phyloP scores from a whole-genome alignment of 75 land plant genomes.

The Cupressus sempervirens region DNA sequence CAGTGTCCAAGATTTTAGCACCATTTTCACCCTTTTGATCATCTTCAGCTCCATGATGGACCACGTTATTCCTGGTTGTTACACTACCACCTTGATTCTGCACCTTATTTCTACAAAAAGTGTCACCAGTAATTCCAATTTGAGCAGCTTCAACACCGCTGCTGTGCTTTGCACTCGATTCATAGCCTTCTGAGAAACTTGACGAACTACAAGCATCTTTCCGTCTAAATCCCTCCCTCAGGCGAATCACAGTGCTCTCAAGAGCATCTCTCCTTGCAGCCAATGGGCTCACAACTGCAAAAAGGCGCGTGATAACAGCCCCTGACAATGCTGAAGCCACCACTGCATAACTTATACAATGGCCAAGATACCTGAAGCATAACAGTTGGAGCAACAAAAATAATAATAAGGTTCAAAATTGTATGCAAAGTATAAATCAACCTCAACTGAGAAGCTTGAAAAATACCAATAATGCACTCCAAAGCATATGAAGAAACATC shows the following conservation, averaged over 20 bases:
- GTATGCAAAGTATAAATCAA: neutral
- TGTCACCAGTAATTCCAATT: constrained; percentile 52
- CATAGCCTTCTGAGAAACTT: constrained; percentile 96
- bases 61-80: constrained; percentile 43
- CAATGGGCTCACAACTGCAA: constrained; percentile 64
- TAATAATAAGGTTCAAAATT: neutral
- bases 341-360: constrained; percentile 96
- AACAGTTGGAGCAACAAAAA: neutral
- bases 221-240: constrained; percentile 86
- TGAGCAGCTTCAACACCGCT: constrained; percentile 82
- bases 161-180: constrained; percentile 87
- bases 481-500: constrained; percentile 93
- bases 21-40: constrained; percentile 51
- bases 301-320: constrained; percentile 81
- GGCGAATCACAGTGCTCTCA: constrained; percentile 82
- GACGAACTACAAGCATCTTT: constrained; percentile 84
- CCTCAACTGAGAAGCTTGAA: constrained; percentile 3
- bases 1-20: constrained; percentile 70
- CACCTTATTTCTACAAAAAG: constrained; percentile 31
- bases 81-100: constrained; percentile 41
- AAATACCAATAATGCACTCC: constrained; percentile 97
- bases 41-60: constrained; percentile 35
- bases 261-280: constrained; percentile 95
- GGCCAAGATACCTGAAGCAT: constrained; percentile 87
- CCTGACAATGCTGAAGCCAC: constrained; percentile 90